A percentile compares a stretch with the other conserved stretches of the same genome.
These are phyloP conservation scores for Trametes sanguinea DNA, from an alignment of 768 basidiomycete species.

Conservation along the genomic window DNA sequence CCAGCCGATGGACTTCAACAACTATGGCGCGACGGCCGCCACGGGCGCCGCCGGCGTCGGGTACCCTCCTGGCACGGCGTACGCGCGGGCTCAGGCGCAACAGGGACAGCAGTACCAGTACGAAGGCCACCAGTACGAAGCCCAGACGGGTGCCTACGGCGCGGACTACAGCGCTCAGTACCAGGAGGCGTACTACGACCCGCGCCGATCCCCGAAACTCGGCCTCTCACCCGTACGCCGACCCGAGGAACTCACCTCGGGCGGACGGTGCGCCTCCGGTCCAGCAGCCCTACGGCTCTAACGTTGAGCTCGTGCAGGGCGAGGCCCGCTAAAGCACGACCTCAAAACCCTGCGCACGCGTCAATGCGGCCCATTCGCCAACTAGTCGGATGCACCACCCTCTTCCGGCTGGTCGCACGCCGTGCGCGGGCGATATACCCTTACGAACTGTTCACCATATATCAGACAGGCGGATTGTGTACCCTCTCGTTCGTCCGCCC, in stretches of 20 bases:
- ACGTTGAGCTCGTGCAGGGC: conserved; percentile 7
- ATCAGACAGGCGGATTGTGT: conserved; percentile 17
- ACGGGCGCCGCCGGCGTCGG: conserved; percentile 21
- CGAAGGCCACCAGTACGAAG: conserved; percentile 30
- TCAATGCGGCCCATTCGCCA: not conserved
- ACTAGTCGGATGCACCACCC: not conserved
- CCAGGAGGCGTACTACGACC: conserved; percentile 16
- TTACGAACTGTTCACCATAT: conserved; percentile 2
- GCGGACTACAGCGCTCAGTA: conserved; percentile 11
- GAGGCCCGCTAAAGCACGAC: conserved; percentile 16
- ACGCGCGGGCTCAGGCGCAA: conserved; percentile 26
- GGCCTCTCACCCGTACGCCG: conserved; percentile 19
- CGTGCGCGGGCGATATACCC: conserved; percentile 19
- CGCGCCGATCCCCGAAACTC: conserved; percentile 7
- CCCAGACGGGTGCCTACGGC: conserved; percentile 16
- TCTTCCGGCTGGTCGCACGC: not conserved
- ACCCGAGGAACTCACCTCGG: conserved; percentile 22
- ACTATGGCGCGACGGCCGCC: conserved; percentile 16
- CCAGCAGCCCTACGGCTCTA: not conserved
- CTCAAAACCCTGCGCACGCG: conserved; percentile 1
- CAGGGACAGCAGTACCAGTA: conserved; percentile 30
- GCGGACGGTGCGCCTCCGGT: conserved; percentile 15
- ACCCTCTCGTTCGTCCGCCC: conserved; percentile 12
- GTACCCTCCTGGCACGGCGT: conserved; percentile 34
- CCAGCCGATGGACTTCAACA: conserved; percentile 26